phyloP scores from a whole-genome alignment of 2,329 filamentous ascomycete species.

The Alternaria sp. region DNA sequence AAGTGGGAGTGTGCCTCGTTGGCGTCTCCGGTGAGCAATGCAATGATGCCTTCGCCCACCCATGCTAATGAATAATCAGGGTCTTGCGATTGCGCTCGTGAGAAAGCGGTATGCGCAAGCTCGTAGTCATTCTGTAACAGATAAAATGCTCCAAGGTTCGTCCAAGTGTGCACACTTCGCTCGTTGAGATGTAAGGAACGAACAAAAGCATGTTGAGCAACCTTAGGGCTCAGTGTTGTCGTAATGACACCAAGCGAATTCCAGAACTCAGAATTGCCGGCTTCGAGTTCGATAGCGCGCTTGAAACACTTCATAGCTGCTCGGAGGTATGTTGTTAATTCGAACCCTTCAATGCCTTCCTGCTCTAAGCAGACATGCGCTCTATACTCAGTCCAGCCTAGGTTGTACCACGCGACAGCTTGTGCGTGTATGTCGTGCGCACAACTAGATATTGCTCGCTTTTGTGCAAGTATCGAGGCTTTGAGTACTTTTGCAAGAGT shows the following conservation, averaged over 20 bases:
- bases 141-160: slow-evolving; percentile 87
- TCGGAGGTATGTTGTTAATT: slow-evolving; percentile 74
- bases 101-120: slow-evolving; percentile 90
- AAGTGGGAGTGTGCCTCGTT: slow-evolving; percentile 85
- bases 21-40: slow-evolving; percentile 75
- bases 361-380: slow-evolving; percentile 73
- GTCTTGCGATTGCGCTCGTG: slow-evolving; percentile 89
- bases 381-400: slow-evolving; percentile 91
- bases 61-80: slow-evolving; percentile 93
- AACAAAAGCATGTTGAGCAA: slow-evolving; percentile 92
- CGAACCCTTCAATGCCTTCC: slow-evolving; percentile 32
- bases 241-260: slow-evolving; percentile 93
- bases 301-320: slow-evolving; percentile 92
- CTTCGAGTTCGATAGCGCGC: slow-evolving; percentile 91
- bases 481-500: slow-evolving; percentile 68
- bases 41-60: slow-evolving; percentile 90
- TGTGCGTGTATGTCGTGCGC: slow-evolving; percentile 82
- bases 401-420: slow-evolving; percentile 95
- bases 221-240: slow-evolving; percentile 81
- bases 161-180: slow-evolving; percentile 82
- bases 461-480: slow-evolving; percentile 83
- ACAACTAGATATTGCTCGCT: slow-evolving; percentile 79
- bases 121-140: slow-evolving; percentile 82
- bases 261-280: slow-evolving; percentile 96
- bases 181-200: slow-evolving; percentile 94